Percentiles rank a stretch among this genome's conserved stretches.
These are phyloP conservation scores for Malus orientalis DNA, from an alignment of 306 rosid species.

Conservation along the genomic window DNA sequence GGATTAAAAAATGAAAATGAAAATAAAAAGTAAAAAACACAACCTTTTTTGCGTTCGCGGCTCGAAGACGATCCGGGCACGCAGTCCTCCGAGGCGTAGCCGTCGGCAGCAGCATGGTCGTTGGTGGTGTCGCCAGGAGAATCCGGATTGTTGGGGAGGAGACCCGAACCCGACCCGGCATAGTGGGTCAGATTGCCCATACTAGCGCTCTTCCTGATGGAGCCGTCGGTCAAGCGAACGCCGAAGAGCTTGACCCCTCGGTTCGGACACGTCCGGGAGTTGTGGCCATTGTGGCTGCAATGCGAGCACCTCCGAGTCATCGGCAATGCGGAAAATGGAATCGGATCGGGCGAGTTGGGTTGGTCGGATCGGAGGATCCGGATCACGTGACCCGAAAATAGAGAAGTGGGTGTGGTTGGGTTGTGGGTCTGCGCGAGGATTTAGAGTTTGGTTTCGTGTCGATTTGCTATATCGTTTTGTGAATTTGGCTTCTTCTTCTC, in stretches of 20 bases:
- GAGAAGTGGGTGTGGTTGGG: conserved; percentile 3
- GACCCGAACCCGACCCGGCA: conserved; percentile 42
- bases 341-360: conserved; percentile 6
- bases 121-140: conserved; percentile 75
- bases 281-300: conserved; percentile 98
- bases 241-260: conserved; percentile 95
- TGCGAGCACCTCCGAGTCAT: conserved; percentile 98
- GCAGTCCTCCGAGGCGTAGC: conserved; percentile 94
- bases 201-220: conserved; percentile 91
- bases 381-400: conserved; percentile 27
- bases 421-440: neutral
- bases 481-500: neutral
- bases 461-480: neutral
- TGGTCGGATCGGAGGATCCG: conserved; percentile 36
- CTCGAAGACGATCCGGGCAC: conserved; percentile 92
- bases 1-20: neutral
- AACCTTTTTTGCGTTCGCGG: conserved; percentile 96
- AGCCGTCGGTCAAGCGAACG: conserved; percentile 88
- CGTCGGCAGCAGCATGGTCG: conserved; percentile 70
- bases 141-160: conserved; percentile 42
- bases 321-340: conserved; percentile 1
- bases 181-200: conserved; percentile 95
- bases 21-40: neutral
- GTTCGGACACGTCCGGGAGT: conserved; percentile 91
- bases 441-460: neutral